phyloP scores from a whole-genome alignment of 352 stramenopile genomes.

The Phytophthora niederhauseri region DNA sequence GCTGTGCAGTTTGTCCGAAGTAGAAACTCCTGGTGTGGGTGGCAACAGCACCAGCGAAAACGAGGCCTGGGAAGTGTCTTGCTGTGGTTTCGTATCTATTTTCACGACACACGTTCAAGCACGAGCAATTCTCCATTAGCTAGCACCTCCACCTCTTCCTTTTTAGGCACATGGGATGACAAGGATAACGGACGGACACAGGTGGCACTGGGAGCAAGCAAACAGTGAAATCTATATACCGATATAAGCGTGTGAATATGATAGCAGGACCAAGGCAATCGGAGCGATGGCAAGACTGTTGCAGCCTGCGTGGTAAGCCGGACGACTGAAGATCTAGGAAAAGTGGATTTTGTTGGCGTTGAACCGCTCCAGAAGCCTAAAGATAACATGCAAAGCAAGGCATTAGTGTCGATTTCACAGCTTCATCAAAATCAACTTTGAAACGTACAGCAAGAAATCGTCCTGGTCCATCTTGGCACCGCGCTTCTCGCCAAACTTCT shows the following conservation, averaged over 20 bases:
- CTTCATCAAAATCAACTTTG: neutral
- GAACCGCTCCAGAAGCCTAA: conserved; percentile 95
- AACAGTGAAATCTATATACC: conserved; percentile 37
- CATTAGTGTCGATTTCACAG: neutral
- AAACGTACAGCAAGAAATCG: conserved; percentile 95
- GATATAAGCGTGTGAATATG: conserved; percentile 24
- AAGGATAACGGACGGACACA: conserved; percentile 21
- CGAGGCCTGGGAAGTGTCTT: conserved; percentile 18
- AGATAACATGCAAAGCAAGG: neutral
- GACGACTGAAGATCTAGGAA: conserved; percentile 54
- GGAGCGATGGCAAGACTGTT: neutral
- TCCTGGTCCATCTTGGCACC: conserved; percentile 98
- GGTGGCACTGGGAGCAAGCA: conserved; percentile 17
- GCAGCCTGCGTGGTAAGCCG: neutral
- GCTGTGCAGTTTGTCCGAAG: conserved; percentile 21
- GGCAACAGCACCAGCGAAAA: neutral
- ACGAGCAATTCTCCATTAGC: conserved; percentile 8
- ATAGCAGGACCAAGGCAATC: conserved; percentile 8
- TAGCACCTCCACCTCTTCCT: neutral
- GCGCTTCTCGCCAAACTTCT: conserved; percentile 88
- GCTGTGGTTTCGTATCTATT: conserved; percentile 43
- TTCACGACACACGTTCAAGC: conserved; percentile 10
- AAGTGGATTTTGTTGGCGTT: conserved; percentile 98
- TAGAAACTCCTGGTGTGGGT: conserved; percentile 33
- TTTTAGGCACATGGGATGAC: conserved; percentile 21